phyloP scores from a whole-genome alignment of 257 asterid genomes.

The Nyctanthes arbortristis region DNA sequence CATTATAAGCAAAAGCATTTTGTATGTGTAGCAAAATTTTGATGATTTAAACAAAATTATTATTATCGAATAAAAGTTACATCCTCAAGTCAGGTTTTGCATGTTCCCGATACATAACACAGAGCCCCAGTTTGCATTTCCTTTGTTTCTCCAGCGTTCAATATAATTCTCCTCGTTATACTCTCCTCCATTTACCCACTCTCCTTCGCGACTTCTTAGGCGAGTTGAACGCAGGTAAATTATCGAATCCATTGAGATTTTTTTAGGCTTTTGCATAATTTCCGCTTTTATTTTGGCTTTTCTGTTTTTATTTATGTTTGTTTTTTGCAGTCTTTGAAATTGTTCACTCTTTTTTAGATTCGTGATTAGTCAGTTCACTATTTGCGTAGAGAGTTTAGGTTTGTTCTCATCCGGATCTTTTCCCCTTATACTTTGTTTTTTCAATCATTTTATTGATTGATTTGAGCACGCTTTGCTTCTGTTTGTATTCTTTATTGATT shows the following conservation, averaged over 20 bases:
- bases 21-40: too few relatives aligned
- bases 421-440: not conserved
- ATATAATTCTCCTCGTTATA: slow-evolving; percentile 27
- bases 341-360: slow-evolving; percentile 25
- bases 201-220: slow-evolving; percentile 22
- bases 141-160: not conserved
- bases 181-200: slow-evolving; percentile 29
- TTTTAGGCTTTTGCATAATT: slow-evolving; percentile 28
- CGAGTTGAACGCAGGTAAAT: slow-evolving; percentile 45
- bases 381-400: slow-evolving; percentile 19
- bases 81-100: too few relatives aligned
- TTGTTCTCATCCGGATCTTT: slow-evolving; percentile 19
- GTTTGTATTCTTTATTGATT: slow-evolving; percentile 15
- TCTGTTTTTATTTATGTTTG: not conserved
- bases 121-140: too few relatives aligned
- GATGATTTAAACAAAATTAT: too few relatives aligned
- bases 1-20: too few relatives aligned
- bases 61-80: too few relatives aligned
- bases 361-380: slow-evolving; percentile 3
- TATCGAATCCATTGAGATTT: not conserved
- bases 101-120: too few relatives aligned
- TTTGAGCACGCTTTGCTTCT: not conserved
- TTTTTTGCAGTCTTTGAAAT: slow-evolving; percentile 2
- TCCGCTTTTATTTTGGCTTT: slow-evolving; percentile 13
- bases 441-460: slow-evolving; percentile 12